Evolutionary conservation across 2,329 filamentous ascomycete genomes (phyloP), one percentile per base, ranked within the genome.

Genomic region (Monascus ruber): DNA sequence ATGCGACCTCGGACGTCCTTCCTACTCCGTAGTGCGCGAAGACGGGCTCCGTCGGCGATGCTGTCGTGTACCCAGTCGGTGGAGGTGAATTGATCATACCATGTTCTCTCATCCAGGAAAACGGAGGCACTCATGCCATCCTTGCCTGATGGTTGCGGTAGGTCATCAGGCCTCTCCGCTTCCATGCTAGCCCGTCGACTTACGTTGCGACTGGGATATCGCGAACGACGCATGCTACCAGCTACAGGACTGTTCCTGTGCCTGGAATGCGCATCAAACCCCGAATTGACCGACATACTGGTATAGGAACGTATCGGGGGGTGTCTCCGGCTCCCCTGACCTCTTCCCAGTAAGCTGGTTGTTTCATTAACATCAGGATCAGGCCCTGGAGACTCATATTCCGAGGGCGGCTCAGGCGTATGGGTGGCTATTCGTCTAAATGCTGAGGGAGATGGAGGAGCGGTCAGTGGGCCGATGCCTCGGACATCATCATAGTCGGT

Each of bases 61-160:
- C 83, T 88, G 62, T 98, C 91, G 58, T 94, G 89, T 1, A 98
- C 88, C 91, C 91, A 98, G 61, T 98, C 89, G 40, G 86, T 95
- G 5, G 85, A 94, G 5, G 87, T 94, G 55, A 94, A 94, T 63
- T 98, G 91, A 68, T 98, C 91, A 64, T 96, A 96, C 91, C 91
- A 96, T 6, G 93, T 83, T 43, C 91, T 80, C 50, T 96, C 87
- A 55, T 95, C 85, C 37, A 81, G 69, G 50, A 78, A 81, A 6
- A 83, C 64, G 4, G 77, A 80, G 28, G 71, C 66, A 53, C 80
- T 83, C 39, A 64, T 39, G 4, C 45, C 53, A 50, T 57, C 52
- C 71, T 74, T 46, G 71, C 68, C 52, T 29, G 28, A 29, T 29
- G 6, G 28, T 10, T 50, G 44, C 5, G 49, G 43, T 5, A 48